A percentile compares a stretch with the other conserved stretches of the same genome.
These are phyloP conservation scores for Pseudogymnoascus sp. DNA, from an alignment of 2,329 filamentous ascomycete species.

Conservation along the genomic window DNA sequence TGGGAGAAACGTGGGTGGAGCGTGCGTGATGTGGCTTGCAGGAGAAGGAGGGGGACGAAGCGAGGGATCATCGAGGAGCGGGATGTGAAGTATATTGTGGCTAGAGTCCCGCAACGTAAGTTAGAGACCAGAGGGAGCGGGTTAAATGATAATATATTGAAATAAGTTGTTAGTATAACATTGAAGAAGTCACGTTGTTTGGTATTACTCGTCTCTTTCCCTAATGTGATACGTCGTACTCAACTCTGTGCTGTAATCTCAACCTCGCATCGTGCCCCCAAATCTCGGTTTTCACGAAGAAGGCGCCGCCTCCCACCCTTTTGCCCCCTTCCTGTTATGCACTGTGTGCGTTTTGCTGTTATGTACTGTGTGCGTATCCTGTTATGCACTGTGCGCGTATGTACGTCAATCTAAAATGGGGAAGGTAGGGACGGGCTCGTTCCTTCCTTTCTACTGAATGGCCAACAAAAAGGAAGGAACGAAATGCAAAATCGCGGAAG, in stretches of 20 bases:
- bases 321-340: background rate
- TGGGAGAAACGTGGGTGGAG: background rate
- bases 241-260: background rate
- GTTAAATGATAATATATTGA: background rate
- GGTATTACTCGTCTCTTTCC: background rate
- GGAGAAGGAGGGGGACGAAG: background rate
- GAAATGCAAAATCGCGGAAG: background rate
- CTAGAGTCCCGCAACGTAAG: background rate
- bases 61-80: background rate
- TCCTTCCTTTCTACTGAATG: background rate
- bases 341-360: background rate
- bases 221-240: background rate
- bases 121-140: background rate
- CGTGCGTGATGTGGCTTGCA: background rate
- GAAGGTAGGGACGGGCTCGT: background rate
- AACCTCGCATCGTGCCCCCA: background rate
- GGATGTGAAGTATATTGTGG: background rate
- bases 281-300: slow-evolving; percentile 2
- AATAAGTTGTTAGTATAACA: background rate
- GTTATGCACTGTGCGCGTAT: background rate
- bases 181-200: background rate
- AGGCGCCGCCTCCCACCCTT: background rate
- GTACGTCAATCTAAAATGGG: background rate
- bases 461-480: background rate
- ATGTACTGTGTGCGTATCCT: background rate